Base-by-base conservation (phyloP, 1,284 basidiomycete genomes). In the Puccinia coronata region DNA sequence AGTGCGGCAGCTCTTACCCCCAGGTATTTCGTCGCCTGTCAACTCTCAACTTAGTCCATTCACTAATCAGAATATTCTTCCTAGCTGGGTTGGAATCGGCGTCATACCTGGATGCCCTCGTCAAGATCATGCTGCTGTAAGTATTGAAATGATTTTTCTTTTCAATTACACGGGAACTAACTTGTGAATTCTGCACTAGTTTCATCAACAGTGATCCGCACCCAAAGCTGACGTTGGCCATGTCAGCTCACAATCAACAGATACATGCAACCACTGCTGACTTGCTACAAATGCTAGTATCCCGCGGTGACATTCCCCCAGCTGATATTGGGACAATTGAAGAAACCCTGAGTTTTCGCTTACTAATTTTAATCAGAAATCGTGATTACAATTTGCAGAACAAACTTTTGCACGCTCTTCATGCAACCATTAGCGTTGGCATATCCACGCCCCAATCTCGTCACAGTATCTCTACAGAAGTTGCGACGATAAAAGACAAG, bases 371-470 rank as follows among this genome's bases (percentile, higher is more conserved):
- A 41, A 88, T 97, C 25, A 91, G 94, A 83, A 88, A 88, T 31
- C 88, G 87, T 25, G 89, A 91, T 43, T 89, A 95, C 49, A 92
- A 95, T 83, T 88, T 95, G 20, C 95, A 97, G 86, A 95, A 94
- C 88, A 96, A 95, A 85, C 90, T 98, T 80, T 90, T 99, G 0
- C 94, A 95, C 83, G 90, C 96, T 12, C 89, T 99, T 0, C 95
- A 98, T 84, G 92, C 93, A 0, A 88, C 94, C 39, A 91, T 96
- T 39, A 91, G 91, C 25, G 90, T 90, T 0, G 36, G 72, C 76
- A 11, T 82, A 81, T 49, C 83, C 82, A 20, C 83, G 73, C 59
- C 72, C 83, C 51, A 69, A 57, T 61, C 81, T 77, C 18, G 31
- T 43, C 57, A 79, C 63, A 61, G 65, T 55, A 25, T 23, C 36